Evolutionary conservation across 2,329 filamentous ascomycete species (phyloP), one percentile per base, ranked within the genome.

Genomic region (Thielaviopsis musarum): DNA sequence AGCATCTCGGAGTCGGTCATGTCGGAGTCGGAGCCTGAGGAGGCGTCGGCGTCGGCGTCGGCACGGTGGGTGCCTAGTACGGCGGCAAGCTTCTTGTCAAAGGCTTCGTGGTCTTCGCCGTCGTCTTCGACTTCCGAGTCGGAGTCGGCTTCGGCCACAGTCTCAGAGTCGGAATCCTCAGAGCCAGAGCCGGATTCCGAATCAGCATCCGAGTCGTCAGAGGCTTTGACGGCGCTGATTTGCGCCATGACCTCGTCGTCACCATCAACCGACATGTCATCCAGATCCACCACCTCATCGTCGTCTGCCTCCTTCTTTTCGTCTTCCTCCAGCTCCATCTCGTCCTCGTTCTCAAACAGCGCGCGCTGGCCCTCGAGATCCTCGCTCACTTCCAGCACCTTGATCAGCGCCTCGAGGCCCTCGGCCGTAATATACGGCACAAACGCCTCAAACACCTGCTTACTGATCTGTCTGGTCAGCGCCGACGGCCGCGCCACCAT

Each of bases 1-100:
- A 95, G 84, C 93, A 97, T 97, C 68, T 95, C 86, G 19, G 91
- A 90, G 71, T 97, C 91, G 62, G 89, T 86, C 90, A 98, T 95
- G 70, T 95, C 88, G 2, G 80, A 83, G 62, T 86, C 85, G 10
- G 79, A 79, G 30, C 82, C 82, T 1, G 76, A 79, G 0, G 75
- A 75, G 1, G 77, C 78, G 1, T 77, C 74, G 17, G 71, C 72
- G 62, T 83, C 79, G 58, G 83, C 79, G 67, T 85, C 80, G 22
- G 82, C 72, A 7, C 75, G 73, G 62, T 85, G 84, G 58, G 84
- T 91, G 49, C 87, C 84, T 1, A 95, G 80, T 2, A 91, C 86
- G 64, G 84, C 79, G 1, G 87, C 87, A 28, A 96, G 80, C 59
- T 88, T 84, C 49, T 83, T 82, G 65, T 95, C 84, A 65, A 94